These are phyloP conservation scores for Eucalyptus sp. DNA, from an alignment of 345 rosid genomes.

Conservation along the genomic window DNA sequence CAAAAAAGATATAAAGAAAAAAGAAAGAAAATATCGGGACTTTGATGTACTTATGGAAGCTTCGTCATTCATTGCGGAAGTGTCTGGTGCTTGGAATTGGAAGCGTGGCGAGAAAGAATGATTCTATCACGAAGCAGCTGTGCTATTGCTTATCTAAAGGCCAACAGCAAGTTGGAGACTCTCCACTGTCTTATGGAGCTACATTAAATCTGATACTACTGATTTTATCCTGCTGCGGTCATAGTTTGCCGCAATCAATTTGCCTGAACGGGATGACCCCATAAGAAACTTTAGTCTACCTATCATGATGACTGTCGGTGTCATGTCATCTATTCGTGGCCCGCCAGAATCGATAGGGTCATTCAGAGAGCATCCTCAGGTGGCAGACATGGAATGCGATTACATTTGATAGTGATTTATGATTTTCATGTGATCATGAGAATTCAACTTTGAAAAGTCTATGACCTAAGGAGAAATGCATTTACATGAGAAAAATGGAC, in stretches of 20 bases:
- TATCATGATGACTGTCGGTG: neutral
- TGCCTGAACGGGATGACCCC: neutral
- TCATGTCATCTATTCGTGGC: neutral
- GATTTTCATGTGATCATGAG: neutral
- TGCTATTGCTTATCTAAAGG: neutral
- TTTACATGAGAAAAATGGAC: too few relatives aligned
- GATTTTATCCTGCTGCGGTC: neutral
- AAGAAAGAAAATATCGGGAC: neutral
- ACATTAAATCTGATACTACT: neutral
- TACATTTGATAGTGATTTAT: neutral
- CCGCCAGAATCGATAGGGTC: neutral
- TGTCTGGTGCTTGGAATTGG: neutral
- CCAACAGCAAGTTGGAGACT: neutral
- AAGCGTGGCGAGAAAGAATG: neutral
- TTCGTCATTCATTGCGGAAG: neutral
- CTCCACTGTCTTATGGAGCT: neutral
- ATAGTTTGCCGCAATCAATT: neutral
- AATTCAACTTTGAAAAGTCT: neutral
- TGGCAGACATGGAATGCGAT: neutral
- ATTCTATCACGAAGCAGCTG: neutral
- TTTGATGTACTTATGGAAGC: neutral
- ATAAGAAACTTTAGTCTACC: neutral
- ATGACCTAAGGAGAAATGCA: too few relatives aligned
- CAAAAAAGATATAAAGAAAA: neutral
- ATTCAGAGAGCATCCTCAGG: neutral